Evolutionary conservation across 768 basidiomycete genomes (phyloP), one percentile per base, ranked within the genome.

Genomic region (Termitomyces sp.): DNA sequence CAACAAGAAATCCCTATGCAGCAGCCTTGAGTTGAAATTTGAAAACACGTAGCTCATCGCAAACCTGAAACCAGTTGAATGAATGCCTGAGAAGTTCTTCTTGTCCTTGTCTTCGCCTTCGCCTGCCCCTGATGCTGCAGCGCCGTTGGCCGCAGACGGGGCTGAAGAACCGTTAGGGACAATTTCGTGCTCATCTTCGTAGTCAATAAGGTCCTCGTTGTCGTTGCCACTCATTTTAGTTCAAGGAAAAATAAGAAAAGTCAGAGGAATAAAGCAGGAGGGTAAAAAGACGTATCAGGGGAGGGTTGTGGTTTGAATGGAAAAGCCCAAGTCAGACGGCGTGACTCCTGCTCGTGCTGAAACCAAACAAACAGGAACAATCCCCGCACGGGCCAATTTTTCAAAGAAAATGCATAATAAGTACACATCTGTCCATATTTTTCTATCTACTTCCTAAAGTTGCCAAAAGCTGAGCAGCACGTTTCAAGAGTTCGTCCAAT

Each of bases 11-110:
- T 99, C 97, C 74, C 95, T 97, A 29, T 37, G 55, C 20, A n/a
- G 69, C 10, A 38, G 42, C 2, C 25, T 46, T 20, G 25, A 58
- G 65, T 53, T 67, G 68, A 69, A 63, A 48, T 62, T 25, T 48
- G 34, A 15, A 42, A 59, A 46, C 56, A 25, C 59, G 36, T 17
- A 48, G 5, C 7, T 25, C 17, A 14, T 9, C 46, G 72, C 86
- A 60, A 60, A 96, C 96, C 97, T 86, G 79, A 99, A 99, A 61
- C 97, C 97, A 64, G 97, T 99, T n/a, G 96, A 96, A 81, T 99
- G 97, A 70, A 99, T 98, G 36, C 97, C 97, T 63, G 97, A 96
- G 72, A 96, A 98, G 75, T 96, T 97, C 86, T 96, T 96, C 83
- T 94, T 94, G 69, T 92, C 91, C 76, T 91, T 93, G 68, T 88